A percentile compares a stretch with the other conserved stretches of the same genome.
phyloP scores from a whole-genome alignment of 306 rosid genomes.

The Spatholobus suberectus region DNA sequence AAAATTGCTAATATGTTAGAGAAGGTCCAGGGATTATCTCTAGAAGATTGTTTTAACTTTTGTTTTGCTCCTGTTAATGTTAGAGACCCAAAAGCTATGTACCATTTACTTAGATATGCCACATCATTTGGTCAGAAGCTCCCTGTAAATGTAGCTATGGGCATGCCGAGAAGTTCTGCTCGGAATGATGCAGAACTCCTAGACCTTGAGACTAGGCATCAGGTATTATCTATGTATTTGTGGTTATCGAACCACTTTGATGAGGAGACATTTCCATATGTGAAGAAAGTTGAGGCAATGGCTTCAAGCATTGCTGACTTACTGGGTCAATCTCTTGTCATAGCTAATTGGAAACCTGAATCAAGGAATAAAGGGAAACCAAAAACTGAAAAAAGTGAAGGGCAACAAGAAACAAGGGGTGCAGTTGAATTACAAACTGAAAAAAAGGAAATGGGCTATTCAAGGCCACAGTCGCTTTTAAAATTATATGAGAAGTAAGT shows the following conservation, averaged over 20 bases:
- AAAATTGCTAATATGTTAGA: slow-evolving; percentile 93
- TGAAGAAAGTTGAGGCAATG: slow-evolving; percentile 79
- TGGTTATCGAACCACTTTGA: slow-evolving; percentile 88
- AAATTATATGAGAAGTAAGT: slow-evolving; percentile 60
- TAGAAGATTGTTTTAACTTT: slow-evolving; percentile 85
- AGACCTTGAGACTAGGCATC: slow-evolving; percentile 94
- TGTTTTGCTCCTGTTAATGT: slow-evolving; percentile 93
- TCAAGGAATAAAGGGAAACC: slow-evolving; percentile 61
- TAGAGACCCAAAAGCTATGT: slow-evolving; percentile 90
- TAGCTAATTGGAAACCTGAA: slow-evolving; percentile 89
- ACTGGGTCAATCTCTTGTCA: slow-evolving; percentile 69
- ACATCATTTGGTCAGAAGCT: slow-evolving; percentile 65
- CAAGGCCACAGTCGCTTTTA: slow-evolving; percentile 60
- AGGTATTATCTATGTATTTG: slow-evolving; percentile 82
- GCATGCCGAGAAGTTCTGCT: slow-evolving; percentile 80
- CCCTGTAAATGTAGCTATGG: slow-evolving; percentile 85
- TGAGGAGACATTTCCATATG: slow-evolving; percentile 74
- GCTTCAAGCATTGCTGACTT: slow-evolving; percentile 70
- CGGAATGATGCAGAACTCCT: slow-evolving; percentile 78
- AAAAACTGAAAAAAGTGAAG: slow-evolving; percentile 51
- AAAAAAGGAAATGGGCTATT: slow-evolving; percentile 48
- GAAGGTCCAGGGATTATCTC: slow-evolving; percentile 71
- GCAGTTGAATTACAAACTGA: slow-evolving; percentile 48
- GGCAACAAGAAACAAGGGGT: slow-evolving; percentile 25
- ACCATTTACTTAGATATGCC: slow-evolving; percentile 85